A percentile compares a stretch with the other conserved stretches of the same genome.
phyloP scores from a whole-genome alignment of 352 stramenopile genomes.

The Sclerospora graminicola region DNA sequence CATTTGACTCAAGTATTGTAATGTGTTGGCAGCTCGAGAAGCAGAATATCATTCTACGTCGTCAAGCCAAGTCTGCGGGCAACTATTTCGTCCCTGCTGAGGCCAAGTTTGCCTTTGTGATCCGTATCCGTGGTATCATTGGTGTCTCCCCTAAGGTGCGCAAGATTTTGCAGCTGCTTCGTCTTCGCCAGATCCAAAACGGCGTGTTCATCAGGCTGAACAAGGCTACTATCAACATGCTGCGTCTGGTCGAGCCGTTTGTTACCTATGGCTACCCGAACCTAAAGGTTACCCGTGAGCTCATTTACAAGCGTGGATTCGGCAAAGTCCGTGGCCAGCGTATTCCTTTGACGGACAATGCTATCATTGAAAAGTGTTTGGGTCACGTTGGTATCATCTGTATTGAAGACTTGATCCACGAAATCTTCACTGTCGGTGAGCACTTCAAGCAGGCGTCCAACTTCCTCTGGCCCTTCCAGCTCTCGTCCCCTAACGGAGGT shows the following conservation, averaged over 20 bases:
- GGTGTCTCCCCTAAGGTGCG: slow-evolving; percentile 85
- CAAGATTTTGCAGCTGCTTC: slow-evolving; percentile 99
- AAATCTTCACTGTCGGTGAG: slow-evolving; percentile 97
- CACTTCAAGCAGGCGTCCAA: slow-evolving; percentile 99
- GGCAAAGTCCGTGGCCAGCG: slow-evolving; percentile 97
- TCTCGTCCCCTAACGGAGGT: slow-evolving; percentile 92
- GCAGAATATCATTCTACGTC: slow-evolving; percentile 89
- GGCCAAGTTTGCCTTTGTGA: slow-evolving; percentile 96
- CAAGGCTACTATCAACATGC: slow-evolving; percentile 99
- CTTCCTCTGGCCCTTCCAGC: slow-evolving; percentile 99
- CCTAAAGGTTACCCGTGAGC: slow-evolving; percentile 95
- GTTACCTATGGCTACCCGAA: slow-evolving; percentile 98
- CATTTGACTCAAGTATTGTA: too few species aligned
- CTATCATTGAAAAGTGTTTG: slow-evolving; percentile 94
- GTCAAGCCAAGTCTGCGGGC: slow-evolving; percentile 91
- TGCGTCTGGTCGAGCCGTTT: slow-evolving; percentile 97
- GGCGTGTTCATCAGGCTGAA: slow-evolving; percentile 99
- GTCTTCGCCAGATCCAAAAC: slow-evolving; percentile 99
- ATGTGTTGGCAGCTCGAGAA: slow-evolving; percentile 89
- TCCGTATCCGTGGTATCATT: slow-evolving; percentile 99
- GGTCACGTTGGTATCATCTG: slow-evolving; percentile 95
- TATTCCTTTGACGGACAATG: slow-evolving; percentile 96
- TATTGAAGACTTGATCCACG: slow-evolving; percentile 98
- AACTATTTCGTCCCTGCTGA: slow-evolving; percentile 97
- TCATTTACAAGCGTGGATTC: slow-evolving; percentile 99